Evolutionary conservation across 2,329 filamentous ascomycete genomes (phyloP), one percentile per base, ranked within the genome.

Genomic region (Pseudocercospora fijiensis): DNA sequence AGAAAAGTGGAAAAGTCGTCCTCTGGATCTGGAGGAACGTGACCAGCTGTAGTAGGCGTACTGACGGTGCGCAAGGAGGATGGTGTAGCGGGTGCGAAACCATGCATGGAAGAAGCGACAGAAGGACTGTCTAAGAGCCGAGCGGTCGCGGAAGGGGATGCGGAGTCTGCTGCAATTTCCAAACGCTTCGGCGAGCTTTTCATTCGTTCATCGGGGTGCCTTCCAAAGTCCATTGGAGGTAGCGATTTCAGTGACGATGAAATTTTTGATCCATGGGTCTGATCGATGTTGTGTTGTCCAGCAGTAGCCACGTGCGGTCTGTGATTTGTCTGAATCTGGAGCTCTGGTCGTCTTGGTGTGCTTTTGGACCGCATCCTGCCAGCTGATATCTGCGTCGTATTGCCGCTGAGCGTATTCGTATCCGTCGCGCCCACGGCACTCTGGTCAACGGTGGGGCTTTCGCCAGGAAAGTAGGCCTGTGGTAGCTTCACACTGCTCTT

Each of bases 71-170:
- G 53, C 9, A 56, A 24, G 22, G 53, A 56, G 26, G 53, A 56
- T 10, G 53, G 53, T 37, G 53, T 56, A 13, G 53, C 53, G 1
- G 53, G 28, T 9, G 30, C 28, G 22, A 41, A 33, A 4, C 16
- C 53, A 13, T 28, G 53, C 28, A 26, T 8, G 20, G n/a, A 37
- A 33, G 53, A 56, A 13, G 53, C 53, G 20, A 56, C 18, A 10
- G 53, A 56, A 56, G 53, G 53, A 56, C 53, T 56, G 28, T 37
- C 24, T n/a, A 41, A 11, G 26, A 56, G 53, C 13, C 53, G 53
- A 37, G 30, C 16, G 22, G 8, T 56, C 22, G n/a, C 53, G 26
- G 27, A n/a, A 37, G n/a, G 10, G 16, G 53, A 37, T 33, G n/a
- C 6, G n/a, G 11, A 22, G 9, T 56, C 53, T 9, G 51, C 22